phyloP scores from a whole-genome alignment of 2,329 filamentous ascomycete species.

The Aureobasidium sp. region DNA sequence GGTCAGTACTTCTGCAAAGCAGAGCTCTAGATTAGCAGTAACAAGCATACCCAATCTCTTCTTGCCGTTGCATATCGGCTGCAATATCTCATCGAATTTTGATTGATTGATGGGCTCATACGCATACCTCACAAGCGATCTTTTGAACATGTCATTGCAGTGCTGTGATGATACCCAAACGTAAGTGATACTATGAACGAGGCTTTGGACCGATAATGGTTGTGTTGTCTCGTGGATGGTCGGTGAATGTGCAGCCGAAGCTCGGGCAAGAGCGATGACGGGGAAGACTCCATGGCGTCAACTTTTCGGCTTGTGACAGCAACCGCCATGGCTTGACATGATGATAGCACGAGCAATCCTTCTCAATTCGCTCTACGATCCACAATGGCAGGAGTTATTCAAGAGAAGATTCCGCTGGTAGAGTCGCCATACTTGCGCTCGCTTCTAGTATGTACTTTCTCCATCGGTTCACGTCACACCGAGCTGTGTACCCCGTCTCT shows the following conservation, averaged over 20 bases:
- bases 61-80: not conserved
- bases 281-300: not conserved
- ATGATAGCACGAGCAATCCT: slow-evolving; percentile 8
- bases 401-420: slow-evolving; percentile 17
- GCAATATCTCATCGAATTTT: not conserved
- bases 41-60: not conserved
- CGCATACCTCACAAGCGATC: not conserved
- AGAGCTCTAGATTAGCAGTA: not conserved
- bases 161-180: not conserved
- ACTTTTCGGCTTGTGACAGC: slow-evolving; percentile 8
- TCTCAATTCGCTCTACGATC: not conserved
- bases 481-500: not conserved
- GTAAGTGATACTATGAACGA: not conserved
- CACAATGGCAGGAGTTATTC: not conserved
- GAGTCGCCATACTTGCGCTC: slow-evolving; percentile 42
- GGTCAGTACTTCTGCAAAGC: not conserved
- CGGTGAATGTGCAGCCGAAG: not conserved
- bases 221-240: not conserved
- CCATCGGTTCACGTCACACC: not conserved
- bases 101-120: not conserved
- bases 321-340: slow-evolving; percentile 7
- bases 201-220: too few relatives aligned
- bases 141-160: slow-evolving; percentile 1
- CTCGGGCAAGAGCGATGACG: not conserved
- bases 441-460: slow-evolving; percentile 30